Evolutionary conservation across 345 rosid species (phyloP).

Genomic region (Eucalyptus sp.): DNA sequence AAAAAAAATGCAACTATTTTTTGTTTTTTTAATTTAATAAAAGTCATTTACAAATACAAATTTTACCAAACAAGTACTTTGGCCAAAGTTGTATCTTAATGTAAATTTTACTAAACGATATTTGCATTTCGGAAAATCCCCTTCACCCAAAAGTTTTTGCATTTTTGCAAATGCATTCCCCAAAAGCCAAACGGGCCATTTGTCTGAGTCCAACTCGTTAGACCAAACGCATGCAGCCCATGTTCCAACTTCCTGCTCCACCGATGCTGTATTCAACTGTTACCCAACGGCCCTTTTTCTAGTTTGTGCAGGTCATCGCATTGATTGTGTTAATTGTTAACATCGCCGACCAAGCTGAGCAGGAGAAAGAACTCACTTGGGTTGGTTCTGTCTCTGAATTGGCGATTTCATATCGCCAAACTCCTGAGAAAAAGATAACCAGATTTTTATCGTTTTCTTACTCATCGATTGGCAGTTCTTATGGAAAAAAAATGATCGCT

Average conservation of each 20-base stretch:
- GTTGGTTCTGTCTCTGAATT: neutral
- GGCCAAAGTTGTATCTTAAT: too few species aligned
- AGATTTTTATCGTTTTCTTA: neutral
- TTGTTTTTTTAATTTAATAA: too few species aligned
- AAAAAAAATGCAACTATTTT: too few species aligned
- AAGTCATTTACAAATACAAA: too few species aligned
- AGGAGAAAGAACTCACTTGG: neutral
- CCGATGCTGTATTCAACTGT: neutral
- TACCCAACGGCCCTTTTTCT: neutral
- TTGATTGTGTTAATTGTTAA: neutral
- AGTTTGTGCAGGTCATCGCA: neutral
- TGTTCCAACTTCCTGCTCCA: neutral
- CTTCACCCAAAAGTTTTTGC: too few species aligned
- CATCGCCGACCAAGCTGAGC: neutral
- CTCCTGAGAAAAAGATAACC: neutral
- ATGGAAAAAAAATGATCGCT: neutral
- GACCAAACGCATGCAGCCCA: neutral
- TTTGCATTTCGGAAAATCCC: too few species aligned
- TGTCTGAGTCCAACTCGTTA: neutral
- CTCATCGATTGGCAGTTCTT: neutral
- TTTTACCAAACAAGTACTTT: too few species aligned
- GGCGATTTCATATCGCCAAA: neutral
- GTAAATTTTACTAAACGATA: too few species aligned
- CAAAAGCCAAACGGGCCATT: too few species aligned
- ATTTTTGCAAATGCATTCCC: too few species aligned